These are phyloP conservation scores for Kluyveromyces dobzhanskii DNA, from an alignment of 805 yeast species.

Conservation along the genomic window DNA sequence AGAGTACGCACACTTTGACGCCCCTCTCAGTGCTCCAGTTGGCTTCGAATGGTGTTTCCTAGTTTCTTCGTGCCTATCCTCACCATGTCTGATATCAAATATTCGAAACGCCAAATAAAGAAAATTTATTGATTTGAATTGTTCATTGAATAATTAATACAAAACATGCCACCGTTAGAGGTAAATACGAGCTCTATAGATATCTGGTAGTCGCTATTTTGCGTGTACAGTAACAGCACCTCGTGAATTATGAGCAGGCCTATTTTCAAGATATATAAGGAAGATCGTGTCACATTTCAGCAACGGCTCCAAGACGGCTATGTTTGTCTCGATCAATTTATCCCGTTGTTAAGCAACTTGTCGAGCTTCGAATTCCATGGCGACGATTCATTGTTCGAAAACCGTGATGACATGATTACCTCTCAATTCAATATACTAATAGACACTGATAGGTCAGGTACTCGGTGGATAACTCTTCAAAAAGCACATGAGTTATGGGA, in stretches of 20 bases:
- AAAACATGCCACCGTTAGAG: too few relatives aligned
- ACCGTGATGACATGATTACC: conserved; percentile 14
- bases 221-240: too few relatives aligned
- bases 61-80: too few relatives aligned
- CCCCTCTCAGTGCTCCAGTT: too few relatives aligned
- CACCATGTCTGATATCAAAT: too few relatives aligned
- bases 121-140: too few relatives aligned
- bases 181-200: too few relatives aligned
- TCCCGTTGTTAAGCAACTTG: conserved; percentile 3
- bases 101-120: too few relatives aligned
- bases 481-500: conserved; percentile 19
- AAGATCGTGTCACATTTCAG: conserved; percentile 1
- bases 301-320: conserved; percentile 3
- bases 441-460: conserved; percentile 20
- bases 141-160: too few relatives aligned
- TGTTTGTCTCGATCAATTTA: conserved; percentile 3
- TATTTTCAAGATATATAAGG: neutral
- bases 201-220: too few relatives aligned
- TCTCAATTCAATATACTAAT: conserved; percentile 21
- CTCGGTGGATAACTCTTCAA: conserved; percentile 24
- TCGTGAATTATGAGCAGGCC: neutral
- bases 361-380: conserved; percentile 3
- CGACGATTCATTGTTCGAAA: conserved; percentile 4
- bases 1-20: too few relatives aligned
- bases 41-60: too few relatives aligned